These are phyloP conservation scores for Dentipellis fragilis DNA, from an alignment of 768 basidiomycete species.

Conservation along the genomic window DNA sequence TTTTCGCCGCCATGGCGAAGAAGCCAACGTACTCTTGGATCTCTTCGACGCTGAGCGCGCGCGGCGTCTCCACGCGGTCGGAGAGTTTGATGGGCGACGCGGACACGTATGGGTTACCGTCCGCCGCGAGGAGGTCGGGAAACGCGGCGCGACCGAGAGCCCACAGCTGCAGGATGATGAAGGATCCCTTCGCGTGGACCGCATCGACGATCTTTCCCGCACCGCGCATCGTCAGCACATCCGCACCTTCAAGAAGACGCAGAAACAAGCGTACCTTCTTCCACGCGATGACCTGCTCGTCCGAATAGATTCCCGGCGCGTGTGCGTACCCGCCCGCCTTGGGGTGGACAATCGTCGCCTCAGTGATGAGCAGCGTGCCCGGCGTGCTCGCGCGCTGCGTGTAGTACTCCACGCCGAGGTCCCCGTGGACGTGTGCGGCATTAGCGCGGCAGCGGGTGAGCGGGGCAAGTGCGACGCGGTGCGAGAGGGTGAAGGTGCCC, in stretches of 20 bases:
- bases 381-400: slow-evolving; percentile 6
- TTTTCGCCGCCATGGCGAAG: slow-evolving; percentile 23
- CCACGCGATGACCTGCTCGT: neutral
- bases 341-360: slow-evolving; percentile 23
- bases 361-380: slow-evolving; percentile 18
- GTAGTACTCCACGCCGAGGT: slow-evolving; percentile 8
- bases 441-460: slow-evolving; percentile 14
- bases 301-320: slow-evolving; percentile 21
- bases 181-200: slow-evolving; percentile 25
- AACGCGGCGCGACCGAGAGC: slow-evolving; percentile 23
- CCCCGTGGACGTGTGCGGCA: slow-evolving; percentile 6
- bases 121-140: slow-evolving; percentile 1
- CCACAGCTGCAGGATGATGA: slow-evolving; percentile 28
- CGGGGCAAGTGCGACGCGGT: slow-evolving; percentile 16
- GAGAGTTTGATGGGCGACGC: neutral
- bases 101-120: neutral
- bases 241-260: neutral
- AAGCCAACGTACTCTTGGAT: slow-evolving; percentile 13
- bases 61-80: neutral
- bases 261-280: neutral
- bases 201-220: slow-evolving; percentile 19
- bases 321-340: slow-evolving; percentile 18
- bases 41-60: slow-evolving; percentile 13
- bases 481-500: slow-evolving; percentile 9
- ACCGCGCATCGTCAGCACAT: neutral